A percentile compares a stretch with the other conserved stretches of the same genome.
Evolutionary conservation across 1,284 basidiomycete genomes (phyloP).

Genomic region (Ustanciosporium gigantosporum): DNA sequence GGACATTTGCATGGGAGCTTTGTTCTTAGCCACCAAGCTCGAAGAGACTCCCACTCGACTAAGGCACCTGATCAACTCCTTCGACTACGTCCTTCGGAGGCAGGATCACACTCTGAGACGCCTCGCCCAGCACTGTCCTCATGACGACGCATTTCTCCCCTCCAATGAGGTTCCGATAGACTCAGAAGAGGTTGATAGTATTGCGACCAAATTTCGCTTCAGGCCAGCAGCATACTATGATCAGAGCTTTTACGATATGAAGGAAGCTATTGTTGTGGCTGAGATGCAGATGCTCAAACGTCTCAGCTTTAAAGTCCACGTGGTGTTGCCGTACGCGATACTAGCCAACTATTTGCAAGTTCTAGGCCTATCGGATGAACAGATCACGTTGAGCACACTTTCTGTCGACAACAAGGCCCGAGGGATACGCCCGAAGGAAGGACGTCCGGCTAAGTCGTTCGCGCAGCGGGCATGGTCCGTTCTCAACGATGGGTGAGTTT

Average conservation of each 20-base stretch:
- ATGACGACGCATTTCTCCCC: neutral
- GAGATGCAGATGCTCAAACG: constrained; percentile 97
- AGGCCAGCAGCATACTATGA: constrained; percentile 67
- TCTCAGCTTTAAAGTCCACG: constrained; percentile 63
- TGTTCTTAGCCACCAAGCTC: constrained; percentile 93
- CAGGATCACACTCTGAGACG: neutral
- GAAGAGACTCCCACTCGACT: constrained; percentile 90
- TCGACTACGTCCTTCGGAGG: constrained; percentile 71
- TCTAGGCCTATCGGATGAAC: constrained; percentile 69
- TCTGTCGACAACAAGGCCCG: too few relatives aligned
- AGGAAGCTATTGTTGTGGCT: constrained; percentile 84
- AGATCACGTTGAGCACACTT: too few relatives aligned
- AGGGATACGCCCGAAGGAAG: too few relatives aligned
- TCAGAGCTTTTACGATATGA: constrained; percentile 79
- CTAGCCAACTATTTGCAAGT: constrained; percentile 93
- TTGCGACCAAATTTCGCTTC: constrained; percentile 1
- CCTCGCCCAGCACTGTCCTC: too few relatives aligned
- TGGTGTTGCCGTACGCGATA: constrained; percentile 88
- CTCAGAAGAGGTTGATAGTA: neutral
- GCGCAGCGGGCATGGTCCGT: constrained; percentile 61
- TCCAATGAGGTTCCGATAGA: neutral
- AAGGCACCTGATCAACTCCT: constrained; percentile 91
- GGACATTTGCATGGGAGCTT: constrained; percentile 86
- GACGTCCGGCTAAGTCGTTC: too few relatives aligned
- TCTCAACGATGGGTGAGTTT: constrained; percentile 62